Conservation (phyloP, 306 rosid species). For the Alnus rubra region DNA sequence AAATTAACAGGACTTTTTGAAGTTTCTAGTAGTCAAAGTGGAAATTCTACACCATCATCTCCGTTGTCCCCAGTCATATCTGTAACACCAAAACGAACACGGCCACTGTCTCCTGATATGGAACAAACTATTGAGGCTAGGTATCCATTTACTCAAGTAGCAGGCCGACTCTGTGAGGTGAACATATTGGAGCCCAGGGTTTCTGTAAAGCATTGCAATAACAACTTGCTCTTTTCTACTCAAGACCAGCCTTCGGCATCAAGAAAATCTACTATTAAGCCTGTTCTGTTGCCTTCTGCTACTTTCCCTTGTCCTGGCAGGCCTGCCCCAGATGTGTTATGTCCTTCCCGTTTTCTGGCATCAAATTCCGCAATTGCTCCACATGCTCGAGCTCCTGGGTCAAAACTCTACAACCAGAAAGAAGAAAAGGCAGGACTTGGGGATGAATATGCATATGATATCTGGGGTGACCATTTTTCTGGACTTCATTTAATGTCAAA, state of each 20-base stretch:
- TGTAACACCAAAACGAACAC: conserved; percentile 44
- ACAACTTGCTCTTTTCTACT: conserved; percentile 31
- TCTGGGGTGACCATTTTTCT: conserved; percentile 92
- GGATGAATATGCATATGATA: conserved; percentile 82
- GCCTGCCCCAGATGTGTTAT: conserved; percentile 31
- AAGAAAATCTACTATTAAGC: conserved; percentile 34
- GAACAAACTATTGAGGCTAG: conserved; percentile 50
- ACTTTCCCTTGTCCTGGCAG: conserved; percentile 46
- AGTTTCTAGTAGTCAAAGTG: conserved; percentile 96
- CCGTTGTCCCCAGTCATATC: conserved; percentile 68
- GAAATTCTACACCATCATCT: conserved; percentile 94
- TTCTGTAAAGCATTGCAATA: conserved; percentile 20
- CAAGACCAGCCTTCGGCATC: conserved; percentile 40
- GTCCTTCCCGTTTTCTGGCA: conserved; percentile 34
- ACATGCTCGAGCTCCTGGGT: conserved; percentile 79
- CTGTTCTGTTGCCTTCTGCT: conserved; percentile 49
- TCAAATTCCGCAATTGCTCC: conserved; percentile 47
- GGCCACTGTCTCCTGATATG: conserved; percentile 51
- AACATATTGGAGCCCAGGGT: conserved; percentile 34
- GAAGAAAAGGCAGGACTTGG: conserved; percentile 42
- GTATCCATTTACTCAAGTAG: conserved; percentile 33
- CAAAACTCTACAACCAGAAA: conserved; percentile 43
- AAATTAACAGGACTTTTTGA: conserved; percentile 59
- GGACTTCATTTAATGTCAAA: conserved; percentile 63
- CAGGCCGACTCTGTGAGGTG: conserved; percentile 32